Conservation (phyloP, 2,329 filamentous ascomycete species). For the Alternaria sp. region DNA sequence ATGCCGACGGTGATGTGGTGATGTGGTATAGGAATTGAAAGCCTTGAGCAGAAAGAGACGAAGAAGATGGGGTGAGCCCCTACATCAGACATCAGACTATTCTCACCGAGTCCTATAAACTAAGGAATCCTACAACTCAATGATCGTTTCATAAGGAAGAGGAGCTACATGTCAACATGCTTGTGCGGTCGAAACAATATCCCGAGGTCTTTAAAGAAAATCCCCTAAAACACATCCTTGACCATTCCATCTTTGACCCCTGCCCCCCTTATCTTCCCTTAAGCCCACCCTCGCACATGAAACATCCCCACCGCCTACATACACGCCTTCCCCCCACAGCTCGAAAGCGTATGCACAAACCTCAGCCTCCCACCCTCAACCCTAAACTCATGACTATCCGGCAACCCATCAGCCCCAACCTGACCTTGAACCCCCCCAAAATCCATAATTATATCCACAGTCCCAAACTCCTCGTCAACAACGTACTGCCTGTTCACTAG, state of each 20-base stretch:
- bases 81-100: not conserved
- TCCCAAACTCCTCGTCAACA: conserved; percentile 44
- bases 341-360: conserved; percentile 44
- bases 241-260: no score
- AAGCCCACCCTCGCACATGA: not conserved
- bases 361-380: conserved; percentile 43
- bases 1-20: conserved; percentile 41
- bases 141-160: rapidly evolving
- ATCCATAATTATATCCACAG: conserved; percentile 44
- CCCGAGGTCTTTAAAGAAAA: no score
- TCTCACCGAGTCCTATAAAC: not conserved
- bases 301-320: conserved; percentile 20
- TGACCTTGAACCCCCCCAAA: conserved; percentile 34
- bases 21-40: conserved; percentile 20
- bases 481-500: conserved; percentile 43
- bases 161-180: not conserved
- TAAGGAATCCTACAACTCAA: not conserved
- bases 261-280: not conserved
- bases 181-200: no score
- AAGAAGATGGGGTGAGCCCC: not conserved
- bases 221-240: no score
- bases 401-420: conserved; percentile 30
- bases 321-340: conserved; percentile 38
- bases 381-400: conserved; percentile 48
- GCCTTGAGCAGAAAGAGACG: not conserved